Conservation (phyloP, 306 rosid genomes). For the Rosa lucieae region DNA sequence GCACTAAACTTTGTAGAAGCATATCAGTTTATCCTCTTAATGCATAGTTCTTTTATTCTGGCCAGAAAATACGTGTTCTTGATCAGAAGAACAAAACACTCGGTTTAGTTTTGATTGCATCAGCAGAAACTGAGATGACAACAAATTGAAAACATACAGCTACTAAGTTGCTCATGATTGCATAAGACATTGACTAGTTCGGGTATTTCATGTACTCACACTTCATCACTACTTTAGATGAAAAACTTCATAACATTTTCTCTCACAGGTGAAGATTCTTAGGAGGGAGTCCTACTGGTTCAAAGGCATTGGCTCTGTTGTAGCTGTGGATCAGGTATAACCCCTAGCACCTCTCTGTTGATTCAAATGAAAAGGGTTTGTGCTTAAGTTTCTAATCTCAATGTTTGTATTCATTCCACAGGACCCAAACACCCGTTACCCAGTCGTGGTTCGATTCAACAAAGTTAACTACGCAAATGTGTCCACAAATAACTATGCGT, state of each 20-base stretch:
- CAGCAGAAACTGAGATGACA: background rate
- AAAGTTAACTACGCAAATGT: slow-evolving; percentile 86
- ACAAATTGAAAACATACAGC: background rate
- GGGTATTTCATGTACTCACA: background rate
- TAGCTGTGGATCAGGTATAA: slow-evolving; percentile 82
- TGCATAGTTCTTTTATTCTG: background rate
- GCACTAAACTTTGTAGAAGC: background rate
- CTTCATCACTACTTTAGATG: background rate
- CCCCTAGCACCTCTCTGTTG: slow-evolving; percentile 11
- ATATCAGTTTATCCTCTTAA: background rate
- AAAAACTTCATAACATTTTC: background rate
- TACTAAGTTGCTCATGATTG: background rate
- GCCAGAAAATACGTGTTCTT: background rate
- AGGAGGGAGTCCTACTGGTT: slow-evolving; percentile 89
- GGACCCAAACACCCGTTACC: slow-evolving; percentile 84
- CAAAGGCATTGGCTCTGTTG: slow-evolving; percentile 73
- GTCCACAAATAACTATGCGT: slow-evolving; percentile 87
- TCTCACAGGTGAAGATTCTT: slow-evolving; percentile 72
- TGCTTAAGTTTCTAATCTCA: slow-evolving; percentile 8
- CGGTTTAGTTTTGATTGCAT: background rate
- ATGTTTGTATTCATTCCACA: slow-evolving; percentile 19
- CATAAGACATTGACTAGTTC: background rate
- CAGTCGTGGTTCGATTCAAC: slow-evolving; percentile 82
- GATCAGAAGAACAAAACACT: background rate
- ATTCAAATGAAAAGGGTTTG: background rate